These are phyloP conservation scores for Thraustotheca clavata DNA, from an alignment of 352 stramenopile genomes.

Conservation along the genomic window DNA sequence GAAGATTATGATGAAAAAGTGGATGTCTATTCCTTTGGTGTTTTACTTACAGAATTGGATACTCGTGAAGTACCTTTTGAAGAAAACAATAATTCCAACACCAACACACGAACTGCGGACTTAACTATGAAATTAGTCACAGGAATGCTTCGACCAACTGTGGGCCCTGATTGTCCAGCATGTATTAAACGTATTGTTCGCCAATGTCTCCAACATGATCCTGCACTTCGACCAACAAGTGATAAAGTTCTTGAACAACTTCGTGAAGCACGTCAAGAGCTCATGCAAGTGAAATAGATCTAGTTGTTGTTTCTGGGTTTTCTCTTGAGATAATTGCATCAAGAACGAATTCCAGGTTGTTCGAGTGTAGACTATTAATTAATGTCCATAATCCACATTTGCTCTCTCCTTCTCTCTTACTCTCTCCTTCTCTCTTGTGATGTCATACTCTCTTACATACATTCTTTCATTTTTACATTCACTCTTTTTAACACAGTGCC, in stretches of 20 bases:
- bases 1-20: constrained; percentile 40
- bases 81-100: constrained; percentile 27
- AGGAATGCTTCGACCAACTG: constrained; percentile 12
- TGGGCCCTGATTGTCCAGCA: constrained; percentile 6
- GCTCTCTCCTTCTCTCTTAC: too few relatives aligned
- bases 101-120: constrained; percentile 26
- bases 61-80: constrained; percentile 44
- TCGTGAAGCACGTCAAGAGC: constrained; percentile 6
- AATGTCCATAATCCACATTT: too few relatives aligned
- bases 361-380: too few relatives aligned
- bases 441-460: too few relatives aligned
- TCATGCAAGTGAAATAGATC: constrained; percentile 6
- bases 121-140: constrained; percentile 21
- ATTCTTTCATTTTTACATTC: too few relatives aligned
- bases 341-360: too few relatives aligned
- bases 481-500: too few relatives aligned
- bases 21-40: constrained; percentile 56
- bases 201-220: constrained; percentile 18
- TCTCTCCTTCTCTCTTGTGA: too few relatives aligned
- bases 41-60: constrained; percentile 52
- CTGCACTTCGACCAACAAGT: constrained; percentile 17
- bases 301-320: background rate
- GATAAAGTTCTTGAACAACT: constrained; percentile 10
- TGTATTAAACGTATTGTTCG: constrained; percentile 18
- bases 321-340: too few relatives aligned